Evolutionary conservation across 352 stramenopile genomes (phyloP), one percentile per base, ranked within the genome.

Genomic region (Pythium dissotocum): DNA sequence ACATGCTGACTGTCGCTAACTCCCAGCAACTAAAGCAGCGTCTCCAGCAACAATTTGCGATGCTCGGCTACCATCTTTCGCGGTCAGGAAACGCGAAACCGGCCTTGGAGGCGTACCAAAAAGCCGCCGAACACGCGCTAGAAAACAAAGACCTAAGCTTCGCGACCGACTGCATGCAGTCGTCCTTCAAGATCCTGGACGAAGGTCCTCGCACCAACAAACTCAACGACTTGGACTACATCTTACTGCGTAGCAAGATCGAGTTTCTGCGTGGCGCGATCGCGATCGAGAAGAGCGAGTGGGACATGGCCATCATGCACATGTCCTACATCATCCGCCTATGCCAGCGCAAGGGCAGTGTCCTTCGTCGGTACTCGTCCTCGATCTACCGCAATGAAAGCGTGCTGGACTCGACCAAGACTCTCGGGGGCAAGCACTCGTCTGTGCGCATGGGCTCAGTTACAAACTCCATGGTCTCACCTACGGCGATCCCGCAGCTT

Each of bases 261-360:
- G 83, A 93, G 65, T 93, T 91, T 65, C 79, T 93, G 59, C 80
- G 75, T 18, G 85, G 85, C 0, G 76, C 83, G 0, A 89, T 93
- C 42, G 80, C 81, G 24, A 77, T 93, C 26, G 77, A 90, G 71
- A 88, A 79, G 73, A 88, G 82, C 60, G 83, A 93, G 35, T 91
- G 85, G 76, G 74, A 75, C 18, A 60, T 78, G 14, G 85, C 85
- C 0, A 81, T 88, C 48, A 79, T 76, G 52, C 82, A 91, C 74
- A 81, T 91, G 76, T 73, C 76, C 8, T 88, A 81, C 65, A 80
- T 90, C 53, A 82, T 85, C 21, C 75, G 80, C 16, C 64, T 90
- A 12, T 90, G 82, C 61, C 77, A 84, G 67, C 79, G 80, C 63
- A 90, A 90, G 24, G 80, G 77, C 9, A 90, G 78, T 40, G 58